Evolutionary conservation across 2,329 filamentous ascomycete genomes (phyloP), one percentile per base, ranked within the genome.

Genomic region (Ambrosiella beaveri): DNA sequence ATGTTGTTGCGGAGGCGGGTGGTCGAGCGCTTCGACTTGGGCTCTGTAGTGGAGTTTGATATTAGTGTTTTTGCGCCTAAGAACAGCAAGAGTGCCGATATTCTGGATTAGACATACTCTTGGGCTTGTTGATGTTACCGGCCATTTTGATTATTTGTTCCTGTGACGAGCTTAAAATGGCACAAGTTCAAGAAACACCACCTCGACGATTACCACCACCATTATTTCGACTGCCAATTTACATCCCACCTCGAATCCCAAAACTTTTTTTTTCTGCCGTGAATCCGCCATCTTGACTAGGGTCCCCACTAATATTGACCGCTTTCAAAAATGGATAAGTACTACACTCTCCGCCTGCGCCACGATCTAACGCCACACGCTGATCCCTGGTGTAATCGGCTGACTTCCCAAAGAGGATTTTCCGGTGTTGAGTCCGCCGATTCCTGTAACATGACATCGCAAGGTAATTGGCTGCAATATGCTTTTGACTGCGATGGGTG

Each of bases 1-100:
- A 98, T 97, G 74, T 95, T 96, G 75, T 96, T 84, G 64, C 91
- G 84, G 66, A 98, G 79, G 61, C 93, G 88, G 67, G 91, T 86
- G 50, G 91, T 82, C 64, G 80, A 82, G 71, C 93, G 85, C 81
- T 98, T 98, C 58, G 91, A 97, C 73, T 85, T 89, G 68, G 91
- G 93, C 73, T 96, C 89, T 95, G 66, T 2, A 59, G 1, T 45
- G 47, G 15, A 13, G 36, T 17, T 36, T 11, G 40, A 27, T 55
- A 41, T 38, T n/a, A 47, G n/a, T 47, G 27, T 2, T 27, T 27
- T 27, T 27, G 44, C 44, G 44, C 44, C 19, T 13, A 47, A 15
- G 13, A 8, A 47, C 19, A 12, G 17, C 41, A 27, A 41, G 38
- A n/a, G n/a, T 47, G n/a, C 5, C 1, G n/a, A 15, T 15, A 15